These are phyloP conservation scores for Boletales sp. DNA, from an alignment of 768 basidiomycete species.

Conservation along the genomic window DNA sequence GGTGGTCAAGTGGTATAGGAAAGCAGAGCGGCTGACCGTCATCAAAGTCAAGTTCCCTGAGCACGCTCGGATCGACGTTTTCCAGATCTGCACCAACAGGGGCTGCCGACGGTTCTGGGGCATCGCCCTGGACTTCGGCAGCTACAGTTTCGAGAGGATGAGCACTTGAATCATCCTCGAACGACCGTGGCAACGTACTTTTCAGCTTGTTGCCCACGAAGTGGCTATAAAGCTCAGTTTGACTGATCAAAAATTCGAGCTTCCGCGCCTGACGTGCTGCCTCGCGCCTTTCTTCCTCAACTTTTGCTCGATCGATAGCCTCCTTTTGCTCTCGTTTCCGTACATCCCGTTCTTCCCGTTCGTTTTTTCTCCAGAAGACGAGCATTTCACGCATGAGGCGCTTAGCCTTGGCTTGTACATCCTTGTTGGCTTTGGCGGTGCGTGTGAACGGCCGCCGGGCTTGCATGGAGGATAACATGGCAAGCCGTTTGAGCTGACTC, in stretches of 20 bases:
- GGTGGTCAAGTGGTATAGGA: background rate
- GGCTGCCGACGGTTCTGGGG: constrained; percentile 35
- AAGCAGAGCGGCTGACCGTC: constrained; percentile 56
- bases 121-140: constrained; percentile 69
- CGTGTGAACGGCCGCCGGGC: constrained; percentile 72
- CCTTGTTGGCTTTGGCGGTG: constrained; percentile 76
- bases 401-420: constrained; percentile 80
- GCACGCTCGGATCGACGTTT: constrained; percentile 46
- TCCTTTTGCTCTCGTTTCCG: constrained; percentile 95
- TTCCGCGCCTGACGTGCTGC: constrained; percentile 92
- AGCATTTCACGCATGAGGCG: constrained; percentile 94
- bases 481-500: constrained; percentile 71
- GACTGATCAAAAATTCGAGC: constrained; percentile 96
- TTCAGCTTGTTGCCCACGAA: constrained; percentile 97
- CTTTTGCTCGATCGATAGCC: constrained; percentile 78
- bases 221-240: constrained; percentile 97
- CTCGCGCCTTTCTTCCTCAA: constrained; percentile 93
- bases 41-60: constrained; percentile 86
- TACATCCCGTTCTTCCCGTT: constrained; percentile 91
- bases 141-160: constrained; percentile 41
- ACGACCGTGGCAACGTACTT: constrained; percentile 46
- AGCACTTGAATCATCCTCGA: constrained; percentile 13
- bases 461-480: constrained; percentile 70
- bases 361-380: constrained; percentile 96
- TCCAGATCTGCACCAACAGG: constrained; percentile 58